A percentile compares a stretch with the other conserved stretches of the same genome.
phyloP scores from a whole-genome alignment of 2,329 filamentous ascomycete species.

The Botrytis paeoniae region DNA sequence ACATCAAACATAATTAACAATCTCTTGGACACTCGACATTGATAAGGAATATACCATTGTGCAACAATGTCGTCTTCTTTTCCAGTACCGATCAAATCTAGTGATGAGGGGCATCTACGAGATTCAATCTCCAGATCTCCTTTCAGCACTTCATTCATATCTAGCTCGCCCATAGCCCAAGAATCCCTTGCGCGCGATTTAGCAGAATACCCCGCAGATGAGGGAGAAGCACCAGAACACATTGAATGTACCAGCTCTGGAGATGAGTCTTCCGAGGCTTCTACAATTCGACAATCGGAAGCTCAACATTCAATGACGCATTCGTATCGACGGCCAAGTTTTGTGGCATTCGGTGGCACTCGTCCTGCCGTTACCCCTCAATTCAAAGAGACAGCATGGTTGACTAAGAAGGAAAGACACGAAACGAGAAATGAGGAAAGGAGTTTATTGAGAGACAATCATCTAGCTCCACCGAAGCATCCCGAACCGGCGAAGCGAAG shows the following conservation, averaged over 20 bases:
- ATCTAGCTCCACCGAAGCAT: slow-evolving; percentile 62
- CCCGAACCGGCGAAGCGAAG: slow-evolving; percentile 37
- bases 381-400: slow-evolving; percentile 43
- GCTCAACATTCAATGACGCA: slow-evolving; percentile 52
- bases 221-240: slow-evolving; percentile 43
- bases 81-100: slow-evolving; percentile 28
- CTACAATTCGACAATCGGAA: slow-evolving; percentile 36
- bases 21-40: background rate
- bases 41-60: background rate
- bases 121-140: slow-evolving; percentile 36
- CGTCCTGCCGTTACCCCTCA: slow-evolving; percentile 66
- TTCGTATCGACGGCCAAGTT: slow-evolving; percentile 73
- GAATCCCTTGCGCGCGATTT: slow-evolving; percentile 64
- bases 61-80: slow-evolving; percentile 35
- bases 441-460: slow-evolving; percentile 62
- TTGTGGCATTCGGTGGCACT: slow-evolving; percentile 69
- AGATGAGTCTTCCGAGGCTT: slow-evolving; percentile 39
- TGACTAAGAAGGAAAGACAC: slow-evolving; percentile 55
- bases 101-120: slow-evolving; percentile 17
- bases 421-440: slow-evolving; percentile 56
- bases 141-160: slow-evolving; percentile 48
- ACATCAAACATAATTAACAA: background rate
- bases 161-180: slow-evolving; percentile 64
- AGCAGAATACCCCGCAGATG: slow-evolving; percentile 60
- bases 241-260: slow-evolving; percentile 43